A percentile compares a stretch with the other conserved stretches of the same genome.
phyloP scores from a whole-genome alignment of 176 grass and related monocot species.

The Avena eriantha region DNA sequence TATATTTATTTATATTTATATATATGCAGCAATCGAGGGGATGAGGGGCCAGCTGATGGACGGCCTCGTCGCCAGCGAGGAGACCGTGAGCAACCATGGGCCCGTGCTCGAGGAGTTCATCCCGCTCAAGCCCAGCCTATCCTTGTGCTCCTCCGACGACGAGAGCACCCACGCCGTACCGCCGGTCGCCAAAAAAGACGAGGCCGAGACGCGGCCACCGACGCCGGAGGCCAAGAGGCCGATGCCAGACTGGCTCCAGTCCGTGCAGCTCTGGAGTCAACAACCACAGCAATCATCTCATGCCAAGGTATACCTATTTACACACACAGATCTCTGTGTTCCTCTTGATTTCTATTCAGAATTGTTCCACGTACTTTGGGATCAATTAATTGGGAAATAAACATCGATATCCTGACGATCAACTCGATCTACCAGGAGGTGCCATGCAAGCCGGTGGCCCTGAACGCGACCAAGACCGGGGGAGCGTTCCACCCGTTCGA shows the following conservation, averaged over 20 bases:
- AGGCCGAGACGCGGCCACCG: not conserved
- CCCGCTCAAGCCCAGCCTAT: slow-evolving; percentile 78
- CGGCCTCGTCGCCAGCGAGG: slow-evolving; percentile 50
- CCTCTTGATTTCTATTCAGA: too few species aligned
- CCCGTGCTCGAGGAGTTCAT: slow-evolving; percentile 97
- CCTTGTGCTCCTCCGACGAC: slow-evolving; percentile 53
- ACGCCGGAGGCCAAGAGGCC: slow-evolving; percentile 38
- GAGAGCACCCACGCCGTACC: slow-evolving; percentile 39
- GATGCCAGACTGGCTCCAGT: slow-evolving; percentile 76
- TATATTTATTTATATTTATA: not conserved
- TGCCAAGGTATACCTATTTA: slow-evolving; percentile 30
- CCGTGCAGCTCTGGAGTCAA: slow-evolving; percentile 80
- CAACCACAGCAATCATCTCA: slow-evolving; percentile 30
- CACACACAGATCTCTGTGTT: not conserved
- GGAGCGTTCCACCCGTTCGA: slow-evolving; percentile 90
- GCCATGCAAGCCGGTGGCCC: slow-evolving; percentile 68
- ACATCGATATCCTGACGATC: not conserved
- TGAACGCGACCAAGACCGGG: slow-evolving; percentile 45
- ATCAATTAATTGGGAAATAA: not conserved
- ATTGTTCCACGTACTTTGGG: not conserved
- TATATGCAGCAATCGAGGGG: slow-evolving; percentile 67
- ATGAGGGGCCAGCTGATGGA: slow-evolving; percentile 67
- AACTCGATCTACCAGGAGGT: slow-evolving; percentile 36
- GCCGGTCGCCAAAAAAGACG: slow-evolving; percentile 13
- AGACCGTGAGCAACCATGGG: slow-evolving; percentile 52